phyloP scores from a whole-genome alignment of 306 rosid species.

The Sicyos baderoa region DNA sequence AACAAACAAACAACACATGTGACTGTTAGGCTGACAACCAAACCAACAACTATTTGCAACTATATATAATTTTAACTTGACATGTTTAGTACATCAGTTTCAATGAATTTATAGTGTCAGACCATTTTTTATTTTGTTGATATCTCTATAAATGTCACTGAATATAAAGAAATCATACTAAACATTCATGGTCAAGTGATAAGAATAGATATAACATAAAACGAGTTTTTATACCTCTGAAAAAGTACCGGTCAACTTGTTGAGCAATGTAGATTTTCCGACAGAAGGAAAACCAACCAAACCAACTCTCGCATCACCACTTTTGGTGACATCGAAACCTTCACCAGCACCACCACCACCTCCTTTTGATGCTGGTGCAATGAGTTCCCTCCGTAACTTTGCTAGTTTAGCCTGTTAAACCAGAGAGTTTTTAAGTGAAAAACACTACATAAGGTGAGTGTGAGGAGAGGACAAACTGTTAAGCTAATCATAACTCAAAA shows the following conservation, averaged over 20 bases:
- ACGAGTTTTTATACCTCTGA: conserved; percentile 62
- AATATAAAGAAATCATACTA: neutral
- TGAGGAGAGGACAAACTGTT: no score
- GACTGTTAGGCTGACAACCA: neutral
- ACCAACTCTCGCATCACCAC: conserved; percentile 99
- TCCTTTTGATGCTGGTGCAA: conserved; percentile 80
- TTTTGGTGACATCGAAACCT: conserved; percentile 97
- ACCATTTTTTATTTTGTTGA: neutral
- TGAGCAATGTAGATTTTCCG: conserved; percentile 88
- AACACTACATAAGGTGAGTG: neutral
- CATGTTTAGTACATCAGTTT: neutral
- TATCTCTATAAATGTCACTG: neutral
- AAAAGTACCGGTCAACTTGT: conserved; percentile 94
- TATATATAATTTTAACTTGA: neutral
- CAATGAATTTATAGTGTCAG: neutral
- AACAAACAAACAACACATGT: neutral
- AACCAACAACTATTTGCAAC: neutral
- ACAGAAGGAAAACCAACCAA: conserved; percentile 98
- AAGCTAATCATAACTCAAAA: no score
- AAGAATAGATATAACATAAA: conserved; percentile 7
- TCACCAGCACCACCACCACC: conserved; percentile 97
- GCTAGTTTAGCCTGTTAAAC: conserved; percentile 88
- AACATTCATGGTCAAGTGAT: neutral
- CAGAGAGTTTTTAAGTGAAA: neutral
- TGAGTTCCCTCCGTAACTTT: conserved; percentile 84